Percentiles rank a stretch among this genome's conserved stretches.
phyloP scores from a whole-genome alignment of 2,329 filamentous ascomycete species.

The Chaetomium olivaceum region DNA sequence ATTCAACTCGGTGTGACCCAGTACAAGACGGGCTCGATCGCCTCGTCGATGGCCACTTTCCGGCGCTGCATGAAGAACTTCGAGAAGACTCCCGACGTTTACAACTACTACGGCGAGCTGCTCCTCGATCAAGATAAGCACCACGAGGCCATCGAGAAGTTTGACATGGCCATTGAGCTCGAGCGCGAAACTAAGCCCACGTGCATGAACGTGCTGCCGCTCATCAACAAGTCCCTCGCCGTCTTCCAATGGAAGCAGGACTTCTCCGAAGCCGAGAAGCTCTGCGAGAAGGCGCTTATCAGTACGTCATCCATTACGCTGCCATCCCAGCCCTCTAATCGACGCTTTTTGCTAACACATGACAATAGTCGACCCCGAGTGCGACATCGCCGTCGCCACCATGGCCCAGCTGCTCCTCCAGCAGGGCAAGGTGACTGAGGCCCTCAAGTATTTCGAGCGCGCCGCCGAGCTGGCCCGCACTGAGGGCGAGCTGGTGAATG shows the following conservation, averaged over 20 bases:
- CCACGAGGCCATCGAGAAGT: slow-evolving; percentile 93
- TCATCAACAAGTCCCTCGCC: slow-evolving; percentile 98
- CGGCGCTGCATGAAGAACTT: slow-evolving; percentile 98
- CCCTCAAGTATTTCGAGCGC: slow-evolving; percentile 94
- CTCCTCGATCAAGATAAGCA: slow-evolving; percentile 96
- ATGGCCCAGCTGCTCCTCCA: slow-evolving; percentile 98
- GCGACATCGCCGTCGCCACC: slow-evolving; percentile 96
- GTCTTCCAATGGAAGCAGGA: slow-evolving; percentile 99
- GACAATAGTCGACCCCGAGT: slow-evolving; percentile 86
- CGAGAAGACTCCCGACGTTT: slow-evolving; percentile 91
- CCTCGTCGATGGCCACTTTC: slow-evolving; percentile 98
- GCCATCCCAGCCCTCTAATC: neutral
- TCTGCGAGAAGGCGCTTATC: slow-evolving; percentile 96
- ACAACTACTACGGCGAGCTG: slow-evolving; percentile 99
- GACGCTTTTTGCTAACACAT: slow-evolving; percentile 15
- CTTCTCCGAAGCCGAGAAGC: slow-evolving; percentile 88
- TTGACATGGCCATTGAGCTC: slow-evolving; percentile 98
- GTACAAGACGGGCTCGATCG: slow-evolving; percentile 99
- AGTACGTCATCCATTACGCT: slow-evolving; percentile 60
- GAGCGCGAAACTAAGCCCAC: slow-evolving; percentile 92
- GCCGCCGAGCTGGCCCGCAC: slow-evolving; percentile 93
- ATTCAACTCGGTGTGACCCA: slow-evolving; percentile 99
- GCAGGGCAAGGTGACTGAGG: slow-evolving; percentile 94
- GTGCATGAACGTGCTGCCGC: slow-evolving; percentile 93
- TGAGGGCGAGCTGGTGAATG: slow-evolving; percentile 93